Conservation (phyloP, 257 asterid species). For the Echium plantagineum region DNA sequence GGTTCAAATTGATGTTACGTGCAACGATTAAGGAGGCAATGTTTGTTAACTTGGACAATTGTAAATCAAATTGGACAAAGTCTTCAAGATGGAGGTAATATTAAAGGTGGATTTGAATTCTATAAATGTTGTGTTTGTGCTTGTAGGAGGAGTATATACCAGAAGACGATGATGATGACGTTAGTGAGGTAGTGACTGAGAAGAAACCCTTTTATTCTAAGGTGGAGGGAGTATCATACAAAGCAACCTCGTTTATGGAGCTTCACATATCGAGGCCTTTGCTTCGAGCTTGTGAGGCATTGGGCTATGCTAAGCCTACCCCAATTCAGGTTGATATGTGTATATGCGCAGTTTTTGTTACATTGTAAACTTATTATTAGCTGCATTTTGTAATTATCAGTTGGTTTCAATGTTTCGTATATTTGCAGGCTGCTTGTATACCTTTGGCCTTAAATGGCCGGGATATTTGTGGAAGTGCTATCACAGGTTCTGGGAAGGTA, state of each 20-base stretch:
- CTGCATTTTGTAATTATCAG: not conserved
- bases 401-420: not conserved
- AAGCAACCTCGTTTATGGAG: slow-evolving; percentile 71
- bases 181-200: slow-evolving; percentile 27
- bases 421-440: slow-evolving; percentile 78
- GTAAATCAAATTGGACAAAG: no score
- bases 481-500: slow-evolving; percentile 99
- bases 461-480: slow-evolving; percentile 95
- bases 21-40: no score
- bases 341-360: not conserved
- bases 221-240: slow-evolving; percentile 63
- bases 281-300: slow-evolving; percentile 82
- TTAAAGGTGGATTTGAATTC: not conserved
- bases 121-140: not conserved
- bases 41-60: no score
- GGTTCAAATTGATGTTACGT: no score
- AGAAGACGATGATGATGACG: slow-evolving; percentile 39
- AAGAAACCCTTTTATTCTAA: slow-evolving; percentile 46
- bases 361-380: not conserved
- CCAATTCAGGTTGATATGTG: slow-evolving; percentile 85
- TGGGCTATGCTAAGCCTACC: slow-evolving; percentile 79
- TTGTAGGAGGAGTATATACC: slow-evolving; percentile 56
- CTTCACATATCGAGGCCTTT: slow-evolving; percentile 82
- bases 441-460: slow-evolving; percentile 89
- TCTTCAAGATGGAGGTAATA: no score